phyloP scores from a whole-genome alignment of 75 land plant genomes.

The Cunninghamia lanceolata region DNA sequence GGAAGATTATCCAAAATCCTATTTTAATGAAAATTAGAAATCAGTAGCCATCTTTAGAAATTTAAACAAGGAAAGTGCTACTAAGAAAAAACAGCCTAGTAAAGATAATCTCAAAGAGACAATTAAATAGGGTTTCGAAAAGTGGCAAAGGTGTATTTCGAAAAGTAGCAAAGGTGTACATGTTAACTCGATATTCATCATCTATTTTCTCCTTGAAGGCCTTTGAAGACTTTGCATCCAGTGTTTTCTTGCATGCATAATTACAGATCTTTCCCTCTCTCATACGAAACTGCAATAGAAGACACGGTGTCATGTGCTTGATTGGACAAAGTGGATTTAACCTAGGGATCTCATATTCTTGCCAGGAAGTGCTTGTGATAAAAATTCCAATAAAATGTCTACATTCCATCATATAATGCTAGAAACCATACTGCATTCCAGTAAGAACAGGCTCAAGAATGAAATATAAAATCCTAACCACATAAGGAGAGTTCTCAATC shows the following conservation, averaged over 20 bases:
- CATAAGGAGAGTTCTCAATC: conserved; percentile 77
- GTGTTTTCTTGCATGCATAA: conserved; percentile 37
- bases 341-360: background rate
- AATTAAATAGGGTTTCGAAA: background rate
- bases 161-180: conserved; percentile 31
- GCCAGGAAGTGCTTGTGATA: background rate
- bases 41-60: background rate
- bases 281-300: conserved; percentile 53
- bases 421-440: background rate
- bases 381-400: background rate
- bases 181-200: conserved; percentile 72
- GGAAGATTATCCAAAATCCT: conserved; percentile 79
- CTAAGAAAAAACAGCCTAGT: background rate
- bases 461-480: conserved; percentile 26
- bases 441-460: background rate
- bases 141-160: conserved; percentile 16
- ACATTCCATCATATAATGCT: background rate
- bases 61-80: background rate
- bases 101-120: background rate
- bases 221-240: conserved; percentile 43
- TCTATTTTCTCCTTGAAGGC: conserved; percentile 65
- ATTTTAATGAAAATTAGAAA: background rate
- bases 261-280: conserved; percentile 45
- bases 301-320: background rate
- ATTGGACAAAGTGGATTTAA: background rate